phyloP scores from a whole-genome alignment of 1,284 basidiomycete genomes.

The Tremellales sp. region DNA sequence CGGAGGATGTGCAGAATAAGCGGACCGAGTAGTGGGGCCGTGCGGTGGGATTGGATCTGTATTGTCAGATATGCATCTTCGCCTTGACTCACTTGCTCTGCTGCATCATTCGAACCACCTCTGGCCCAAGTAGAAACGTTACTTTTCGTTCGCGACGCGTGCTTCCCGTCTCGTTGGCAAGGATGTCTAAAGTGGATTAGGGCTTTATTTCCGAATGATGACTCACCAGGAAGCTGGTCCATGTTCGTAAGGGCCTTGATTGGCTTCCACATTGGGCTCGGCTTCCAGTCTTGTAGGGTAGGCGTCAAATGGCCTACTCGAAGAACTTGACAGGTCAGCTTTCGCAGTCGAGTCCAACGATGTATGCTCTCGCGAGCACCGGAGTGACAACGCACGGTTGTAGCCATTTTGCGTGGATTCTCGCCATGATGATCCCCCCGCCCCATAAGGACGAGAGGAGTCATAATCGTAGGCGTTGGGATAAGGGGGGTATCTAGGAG shows the following conservation, averaged over 20 bases:
- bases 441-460: too few relatives aligned
- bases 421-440: too few relatives aligned
- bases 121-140: conserved; percentile 30
- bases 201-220: too few relatives aligned
- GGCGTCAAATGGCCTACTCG: conserved; percentile 6
- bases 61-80: conserved; percentile 3
- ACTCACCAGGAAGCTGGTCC: conserved; percentile 36
- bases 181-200: too few relatives aligned
- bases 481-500: too few relatives aligned
- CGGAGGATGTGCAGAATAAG: conserved; percentile 85
- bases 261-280: conserved; percentile 46
- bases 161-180: background rate
- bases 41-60: conserved; percentile 25
- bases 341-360: too few relatives aligned
- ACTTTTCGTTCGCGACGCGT: conserved; percentile 25
- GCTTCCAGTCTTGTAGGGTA: conserved; percentile 40
- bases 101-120: conserved; percentile 38
- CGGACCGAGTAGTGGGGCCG: conserved; percentile 54
- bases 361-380: too few relatives aligned
- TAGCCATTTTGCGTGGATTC: too few relatives aligned
- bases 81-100: conserved; percentile 24
- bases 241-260: conserved; percentile 40
- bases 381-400: too few relatives aligned
- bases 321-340: too few relatives aligned
- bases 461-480: too few relatives aligned